These are phyloP conservation scores for Candida railenensis DNA, from an alignment of 805 yeast genomes.

Conservation along the genomic window DNA sequence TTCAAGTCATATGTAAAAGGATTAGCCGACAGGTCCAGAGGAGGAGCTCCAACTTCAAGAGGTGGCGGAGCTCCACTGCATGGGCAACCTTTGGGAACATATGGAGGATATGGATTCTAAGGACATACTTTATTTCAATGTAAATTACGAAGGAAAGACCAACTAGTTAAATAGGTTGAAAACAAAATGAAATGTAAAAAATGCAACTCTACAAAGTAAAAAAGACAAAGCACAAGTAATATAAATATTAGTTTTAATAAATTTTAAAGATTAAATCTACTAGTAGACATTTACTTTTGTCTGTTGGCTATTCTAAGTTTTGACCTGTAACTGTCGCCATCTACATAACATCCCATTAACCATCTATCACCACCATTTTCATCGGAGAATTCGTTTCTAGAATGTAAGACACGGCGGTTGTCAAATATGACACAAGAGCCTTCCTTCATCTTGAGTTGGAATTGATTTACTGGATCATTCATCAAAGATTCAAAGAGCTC, in stretches of 20 bases:
- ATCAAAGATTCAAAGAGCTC: constrained; percentile 58
- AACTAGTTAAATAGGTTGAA: too few species aligned
- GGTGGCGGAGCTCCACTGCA: constrained; percentile 13
- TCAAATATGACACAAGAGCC: constrained; percentile 66
- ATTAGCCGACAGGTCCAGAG: constrained; percentile 12
- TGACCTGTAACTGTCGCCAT: constrained; percentile 69
- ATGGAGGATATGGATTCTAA: constrained; percentile 25
- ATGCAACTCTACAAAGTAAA: too few species aligned
- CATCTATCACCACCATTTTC: constrained; percentile 55
- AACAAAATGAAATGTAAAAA: too few species aligned
- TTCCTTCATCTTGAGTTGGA: constrained; percentile 52
- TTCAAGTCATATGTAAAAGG: constrained; percentile 33
- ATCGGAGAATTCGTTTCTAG: constrained; percentile 47
- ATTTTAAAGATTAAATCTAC: constrained; percentile 3
- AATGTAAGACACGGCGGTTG: constrained; percentile 70
- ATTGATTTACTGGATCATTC: constrained; percentile 52
- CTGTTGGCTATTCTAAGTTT: constrained; percentile 38
- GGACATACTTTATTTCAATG: too few species aligned
- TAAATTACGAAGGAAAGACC: background rate
- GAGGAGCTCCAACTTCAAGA: constrained; percentile 13
- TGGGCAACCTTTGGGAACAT: constrained; percentile 14
- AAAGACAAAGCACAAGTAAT: background rate
- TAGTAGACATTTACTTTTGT: constrained; percentile 15
- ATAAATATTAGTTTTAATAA: background rate
- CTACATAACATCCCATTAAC: constrained; percentile 76